Evolutionary conservation across 441 rosid genomes (phyloP), one percentile per base, ranked within the genome.

Genomic region (Brassica hybrid): DNA sequence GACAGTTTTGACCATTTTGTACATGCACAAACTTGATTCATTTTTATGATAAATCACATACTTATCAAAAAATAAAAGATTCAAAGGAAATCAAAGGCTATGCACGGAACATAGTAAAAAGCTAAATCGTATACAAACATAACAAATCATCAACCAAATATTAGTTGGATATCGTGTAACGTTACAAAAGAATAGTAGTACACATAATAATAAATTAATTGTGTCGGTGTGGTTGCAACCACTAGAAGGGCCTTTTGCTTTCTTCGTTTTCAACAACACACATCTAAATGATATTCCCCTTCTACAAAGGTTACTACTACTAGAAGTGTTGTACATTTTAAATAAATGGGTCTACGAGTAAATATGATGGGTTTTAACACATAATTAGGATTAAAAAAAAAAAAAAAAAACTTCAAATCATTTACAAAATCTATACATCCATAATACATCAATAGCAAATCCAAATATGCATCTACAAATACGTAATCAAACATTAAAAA

Each of bases 161-260:
- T 23, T 67, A 62, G 34, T 68, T 73, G 78, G 66, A 63, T 54
- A 61, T 68, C 71, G 66, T 79, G 81, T 78, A 25, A 34, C 60
- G 50, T 68, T 73, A 68, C 54, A 36, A 41, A 32, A 58, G 3
- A 62, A 58, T 48, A 13, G 60, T 17, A 59, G 69, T 77, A 72
- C 73, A 73, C 54, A 38, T 52, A 52, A 62, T 67, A 73, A 61
- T 73, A 25, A 73, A 73, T 62, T 67, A 65, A 27, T 61, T 73
- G 74, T 54, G 66, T 79, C 65, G 66, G 60, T 73, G 71, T 79
- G 12, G 78, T 68, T 78, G 81, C 66, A 79, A 62, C 81, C 52
- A 79, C 74, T 73, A 48, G 56, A 62, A 23, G 50, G 56, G n/a
- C 68, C 60, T 78, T 76, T 66, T 59, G 36, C 69, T 60, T 78